Evolutionary conservation across 2,329 filamentous ascomycete species (phyloP).

Genomic region (Grosmannia huntii): DNA sequence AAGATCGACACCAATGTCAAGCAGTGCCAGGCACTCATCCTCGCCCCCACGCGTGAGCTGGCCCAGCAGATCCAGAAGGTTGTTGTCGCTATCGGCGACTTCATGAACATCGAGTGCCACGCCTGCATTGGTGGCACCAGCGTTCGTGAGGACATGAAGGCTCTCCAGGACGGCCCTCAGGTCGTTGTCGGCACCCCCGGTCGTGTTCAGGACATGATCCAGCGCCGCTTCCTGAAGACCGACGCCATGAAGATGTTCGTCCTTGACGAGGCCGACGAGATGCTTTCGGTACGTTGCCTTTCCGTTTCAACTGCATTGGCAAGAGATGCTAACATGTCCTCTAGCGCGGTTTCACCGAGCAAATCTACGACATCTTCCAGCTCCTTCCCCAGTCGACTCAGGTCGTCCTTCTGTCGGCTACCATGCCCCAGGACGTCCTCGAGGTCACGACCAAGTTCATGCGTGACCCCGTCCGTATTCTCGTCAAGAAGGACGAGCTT

Average conservation of each 20-base stretch:
- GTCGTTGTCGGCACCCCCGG: slow-evolving; percentile 96
- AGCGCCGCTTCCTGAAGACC: slow-evolving; percentile 92
- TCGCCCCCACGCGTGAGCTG: slow-evolving; percentile 95
- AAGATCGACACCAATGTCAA: slow-evolving; percentile 94
- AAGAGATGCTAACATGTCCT: slow-evolving; percentile 19
- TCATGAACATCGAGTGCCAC: slow-evolving; percentile 99
- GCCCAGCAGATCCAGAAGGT: slow-evolving; percentile 99
- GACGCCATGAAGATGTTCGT: slow-evolving; percentile 99
- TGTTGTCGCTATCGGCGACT: slow-evolving; percentile 95
- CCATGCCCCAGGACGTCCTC: slow-evolving; percentile 97
- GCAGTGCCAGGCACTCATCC: slow-evolving; percentile 94
- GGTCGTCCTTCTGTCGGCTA: slow-evolving; percentile 94
- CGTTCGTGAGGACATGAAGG: slow-evolving; percentile 97
- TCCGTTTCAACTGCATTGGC: background rate
- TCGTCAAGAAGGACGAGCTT: slow-evolving; percentile 99
- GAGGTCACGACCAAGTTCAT: slow-evolving; percentile 99
- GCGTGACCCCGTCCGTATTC: slow-evolving; percentile 96
- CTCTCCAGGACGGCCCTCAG: slow-evolving; percentile 88
- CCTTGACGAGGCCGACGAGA: slow-evolving; percentile 98
- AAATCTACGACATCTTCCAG: slow-evolving; percentile 99
- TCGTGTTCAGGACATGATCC: slow-evolving; percentile 99
- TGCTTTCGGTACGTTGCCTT: slow-evolving; percentile 63
- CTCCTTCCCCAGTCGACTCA: slow-evolving; percentile 95
- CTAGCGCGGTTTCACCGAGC: slow-evolving; percentile 95
- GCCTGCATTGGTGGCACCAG: slow-evolving; percentile 98